Evolutionary conservation across 192 early-diverging fungal genomes (phyloP).

Genomic region (Backusella westeae): DNA sequence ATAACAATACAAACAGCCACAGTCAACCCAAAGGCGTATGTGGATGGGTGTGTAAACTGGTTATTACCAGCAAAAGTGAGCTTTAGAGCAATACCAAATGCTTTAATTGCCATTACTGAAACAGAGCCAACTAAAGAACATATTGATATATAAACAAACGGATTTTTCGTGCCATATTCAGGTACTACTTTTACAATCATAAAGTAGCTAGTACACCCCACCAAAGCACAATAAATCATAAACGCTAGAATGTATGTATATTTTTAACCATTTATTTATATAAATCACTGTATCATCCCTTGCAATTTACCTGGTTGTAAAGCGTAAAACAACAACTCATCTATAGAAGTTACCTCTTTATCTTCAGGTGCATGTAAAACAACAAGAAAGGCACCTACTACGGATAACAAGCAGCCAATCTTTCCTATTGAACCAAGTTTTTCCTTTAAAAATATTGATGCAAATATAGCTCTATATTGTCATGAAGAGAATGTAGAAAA

Average conservation of each 20-base stretch:
- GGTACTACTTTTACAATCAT: slow-evolving; percentile 85
- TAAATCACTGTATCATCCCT: neutral
- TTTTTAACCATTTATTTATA: neutral
- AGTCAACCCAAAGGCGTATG: slow-evolving; percentile 83
- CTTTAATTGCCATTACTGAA: slow-evolving; percentile 89
- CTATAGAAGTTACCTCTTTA: slow-evolving; percentile 73
- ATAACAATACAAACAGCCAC: slow-evolving; percentile 80
- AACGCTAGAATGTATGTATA: slow-evolving; percentile 52
- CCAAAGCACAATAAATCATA: slow-evolving; percentile 74
- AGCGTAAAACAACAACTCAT: slow-evolving; percentile 79
- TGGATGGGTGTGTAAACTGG: slow-evolving; percentile 86
- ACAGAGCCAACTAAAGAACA: slow-evolving; percentile 93
- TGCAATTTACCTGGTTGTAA: slow-evolving; percentile 62
- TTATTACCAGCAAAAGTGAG: slow-evolving; percentile 90
- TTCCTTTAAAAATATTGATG: slow-evolving; percentile 87
- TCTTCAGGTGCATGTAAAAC: slow-evolving; percentile 88
- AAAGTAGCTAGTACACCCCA: slow-evolving; percentile 57
- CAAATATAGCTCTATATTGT: slow-evolving; percentile 70
- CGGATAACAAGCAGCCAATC: slow-evolving; percentile 86
- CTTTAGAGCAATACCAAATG: slow-evolving; percentile 90
- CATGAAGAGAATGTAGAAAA: slow-evolving; percentile 70
- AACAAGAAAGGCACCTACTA: slow-evolving; percentile 85
- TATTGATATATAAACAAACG: slow-evolving; percentile 90
- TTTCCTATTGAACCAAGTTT: slow-evolving; percentile 78
- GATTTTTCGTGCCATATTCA: slow-evolving; percentile 70